These are phyloP conservation scores for Neofusicoccum laricinum DNA, from an alignment of 2,329 filamentous ascomycete genomes.

Conservation along the genomic window DNA sequence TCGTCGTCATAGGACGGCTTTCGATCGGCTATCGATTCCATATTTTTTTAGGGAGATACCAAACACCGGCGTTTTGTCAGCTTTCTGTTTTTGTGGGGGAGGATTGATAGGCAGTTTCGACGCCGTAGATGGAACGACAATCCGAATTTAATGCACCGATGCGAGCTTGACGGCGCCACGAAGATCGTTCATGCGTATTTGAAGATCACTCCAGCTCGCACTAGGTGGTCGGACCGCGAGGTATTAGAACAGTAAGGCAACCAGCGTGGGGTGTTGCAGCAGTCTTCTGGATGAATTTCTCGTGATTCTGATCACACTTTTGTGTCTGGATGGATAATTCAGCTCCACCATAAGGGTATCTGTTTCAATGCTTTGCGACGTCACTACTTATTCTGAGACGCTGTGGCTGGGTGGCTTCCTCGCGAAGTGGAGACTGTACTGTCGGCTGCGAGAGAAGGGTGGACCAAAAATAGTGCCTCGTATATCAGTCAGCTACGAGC, in stretches of 20 bases:
- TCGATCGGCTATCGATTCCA: neutral
- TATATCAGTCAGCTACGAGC: neutral
- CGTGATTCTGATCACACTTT: neutral
- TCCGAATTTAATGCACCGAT: conserved; percentile 1
- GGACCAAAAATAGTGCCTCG: neutral
- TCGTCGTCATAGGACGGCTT: neutral
- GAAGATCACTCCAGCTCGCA: neutral
- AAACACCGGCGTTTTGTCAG: neutral
- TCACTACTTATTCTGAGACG: neutral
- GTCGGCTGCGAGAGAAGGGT: neutral
- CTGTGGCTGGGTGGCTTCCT: neutral
- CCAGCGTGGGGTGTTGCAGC: neutral
- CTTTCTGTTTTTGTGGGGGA: neutral
- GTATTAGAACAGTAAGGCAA: neutral
- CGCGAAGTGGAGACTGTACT: neutral
- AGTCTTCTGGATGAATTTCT: neutral
- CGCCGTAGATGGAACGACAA: neutral
- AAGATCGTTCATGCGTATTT: conserved; percentile 4
- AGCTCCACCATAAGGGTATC: neutral
- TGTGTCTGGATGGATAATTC: neutral
- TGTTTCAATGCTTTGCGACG: neutral
- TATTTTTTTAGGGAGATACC: neutral
- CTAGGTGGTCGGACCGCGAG: neutral
- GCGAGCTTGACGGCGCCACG: neutral
- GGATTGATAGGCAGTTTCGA: neutral